A percentile compares a stretch with the other conserved stretches of the same genome.
phyloP scores from a whole-genome alignment of 805 yeast genomes.

The Sugiyamaella lignohabitans region DNA sequence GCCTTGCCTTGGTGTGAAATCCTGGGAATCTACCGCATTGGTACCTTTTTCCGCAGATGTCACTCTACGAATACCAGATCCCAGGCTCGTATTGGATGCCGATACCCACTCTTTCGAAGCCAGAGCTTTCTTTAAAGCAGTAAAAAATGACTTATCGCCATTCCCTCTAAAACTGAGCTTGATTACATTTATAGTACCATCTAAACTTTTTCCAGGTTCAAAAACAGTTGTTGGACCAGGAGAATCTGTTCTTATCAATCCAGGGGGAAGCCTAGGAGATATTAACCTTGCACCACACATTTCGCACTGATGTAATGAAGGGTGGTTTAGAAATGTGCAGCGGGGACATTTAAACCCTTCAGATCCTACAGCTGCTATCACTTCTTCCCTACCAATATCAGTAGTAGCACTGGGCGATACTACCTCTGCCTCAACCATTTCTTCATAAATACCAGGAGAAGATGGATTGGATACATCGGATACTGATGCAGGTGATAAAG shows the following conservation, averaged over 20 bases:
- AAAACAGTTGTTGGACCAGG: constrained; percentile 19
- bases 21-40: not conserved
- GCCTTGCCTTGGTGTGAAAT: constrained; percentile 28
- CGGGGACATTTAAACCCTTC: constrained; percentile 37
- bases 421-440: not conserved
- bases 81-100: not conserved
- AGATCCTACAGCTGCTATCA: not conserved
- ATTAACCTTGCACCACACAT: constrained; percentile 65
- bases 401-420: not conserved
- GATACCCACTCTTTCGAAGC: constrained; percentile 45
- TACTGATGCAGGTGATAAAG: too few species aligned
- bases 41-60: not conserved
- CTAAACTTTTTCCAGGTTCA: constrained; percentile 8
- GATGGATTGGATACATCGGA: not conserved
- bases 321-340: constrained; percentile 82
- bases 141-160: constrained; percentile 53
- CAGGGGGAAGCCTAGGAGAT: constrained; percentile 26
- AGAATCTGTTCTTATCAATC: constrained; percentile 19
- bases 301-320: constrained; percentile 71
- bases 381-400: not conserved
- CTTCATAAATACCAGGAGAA: not conserved
- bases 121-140: constrained; percentile 40
- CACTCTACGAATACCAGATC: not conserved
- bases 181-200: constrained; percentile 25
- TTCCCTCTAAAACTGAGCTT: constrained; percentile 72